Evolutionary conservation across 306 rosid genomes (phyloP), one percentile per base, ranked within the genome.

Genomic region (Lathyrus aphaca): DNA sequence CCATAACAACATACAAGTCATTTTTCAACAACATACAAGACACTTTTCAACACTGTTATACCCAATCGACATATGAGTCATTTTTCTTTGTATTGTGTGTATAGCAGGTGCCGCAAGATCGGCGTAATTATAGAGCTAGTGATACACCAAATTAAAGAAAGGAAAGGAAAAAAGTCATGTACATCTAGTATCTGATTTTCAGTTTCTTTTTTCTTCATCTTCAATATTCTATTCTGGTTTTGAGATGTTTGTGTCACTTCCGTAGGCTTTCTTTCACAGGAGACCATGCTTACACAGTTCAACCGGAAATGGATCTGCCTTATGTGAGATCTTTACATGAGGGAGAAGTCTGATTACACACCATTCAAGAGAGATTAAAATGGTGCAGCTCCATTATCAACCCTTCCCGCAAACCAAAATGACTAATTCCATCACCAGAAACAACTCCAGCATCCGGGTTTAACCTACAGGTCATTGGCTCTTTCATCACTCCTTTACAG

Each of bases 401-500:
- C 68, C 56, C 73, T 42, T 10, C 54, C 78, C 8, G 8, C 29
- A 40, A 66, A 51, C 57, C 62, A 64, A 27, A 8, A 37, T 8
- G 9, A 17, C 48, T 32, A 75, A 40, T 32, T 75, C 45, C 71
- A 59, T 35, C 58, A 25, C 12, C 69, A n/a, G 25, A 43, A 13
- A 67, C 15, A 59, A 39, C 27, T 12, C 4, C 4, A 62, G 49
- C 64, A 50, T 25, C 35, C 48, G 29, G 29, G 65, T 37, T 54
- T 72, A 73, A 68, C 48, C 56, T 58, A 3, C 40, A 30, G 21
- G 60, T 48, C 73, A 12, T 8, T 14, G 23, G 60, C 30, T 40
- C 77, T 30, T 57, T 50, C 11, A 35, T 38, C 12, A 30, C 67
- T 27, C 74, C 12, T 66, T 79, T 75, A 86, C 13, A 86, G 53